Evolutionary conservation across 441 rosid species (phyloP).

Genomic region (Jatropha multifida): DNA sequence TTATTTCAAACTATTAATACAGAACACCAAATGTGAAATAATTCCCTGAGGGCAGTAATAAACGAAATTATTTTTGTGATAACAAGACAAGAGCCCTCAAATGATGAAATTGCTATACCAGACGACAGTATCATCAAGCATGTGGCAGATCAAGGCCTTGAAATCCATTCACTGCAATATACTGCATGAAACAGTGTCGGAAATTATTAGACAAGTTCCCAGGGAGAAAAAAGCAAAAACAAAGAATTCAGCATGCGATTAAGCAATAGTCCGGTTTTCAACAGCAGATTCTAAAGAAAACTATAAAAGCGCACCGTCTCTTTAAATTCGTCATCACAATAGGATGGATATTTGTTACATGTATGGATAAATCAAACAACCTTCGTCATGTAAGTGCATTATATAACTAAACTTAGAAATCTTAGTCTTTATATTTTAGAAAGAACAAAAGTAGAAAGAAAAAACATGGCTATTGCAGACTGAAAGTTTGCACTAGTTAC

Average conservation of each 20-base stretch:
- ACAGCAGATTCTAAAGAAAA: background rate
- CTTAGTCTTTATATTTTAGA: background rate
- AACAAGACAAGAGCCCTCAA: background rate
- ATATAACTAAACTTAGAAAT: background rate
- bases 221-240: background rate
- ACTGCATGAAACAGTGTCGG: slow-evolving; percentile 27
- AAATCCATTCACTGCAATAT: slow-evolving; percentile 20
- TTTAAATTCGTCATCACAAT: background rate
- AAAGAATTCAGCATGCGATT: background rate
- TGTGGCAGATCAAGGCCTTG: slow-evolving; percentile 16
- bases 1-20: slow-evolving; percentile 3
- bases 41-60: background rate
- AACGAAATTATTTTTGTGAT: background rate
- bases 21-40: background rate
- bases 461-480: background rate
- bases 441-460: background rate
- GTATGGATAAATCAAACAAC: background rate
- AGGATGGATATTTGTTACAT: slow-evolving; percentile 3
- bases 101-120: background rate
- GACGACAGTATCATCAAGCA: background rate
- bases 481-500: background rate
- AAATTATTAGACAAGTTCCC: slow-evolving; percentile 12
- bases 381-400: background rate
- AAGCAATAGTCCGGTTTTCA: background rate
- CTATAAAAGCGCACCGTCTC: background rate